Evolutionary conservation across 1,139 yeast genomes (phyloP).

Genomic region (Geotrichum siamense): DNA sequence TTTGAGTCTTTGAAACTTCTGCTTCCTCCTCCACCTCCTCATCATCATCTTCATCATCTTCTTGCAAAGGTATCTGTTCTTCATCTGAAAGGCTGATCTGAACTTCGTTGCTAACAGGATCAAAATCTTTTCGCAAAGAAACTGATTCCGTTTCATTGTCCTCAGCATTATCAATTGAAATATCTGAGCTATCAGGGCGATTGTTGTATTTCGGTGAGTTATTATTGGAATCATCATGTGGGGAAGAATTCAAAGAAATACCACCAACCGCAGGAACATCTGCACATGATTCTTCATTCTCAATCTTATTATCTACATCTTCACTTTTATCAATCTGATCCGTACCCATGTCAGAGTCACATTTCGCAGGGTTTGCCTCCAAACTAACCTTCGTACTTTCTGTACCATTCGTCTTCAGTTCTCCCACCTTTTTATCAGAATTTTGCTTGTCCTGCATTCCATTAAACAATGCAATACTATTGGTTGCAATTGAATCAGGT

Average conservation of each 20-base stretch:
- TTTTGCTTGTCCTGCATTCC: neutral
- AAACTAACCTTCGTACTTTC: neutral
- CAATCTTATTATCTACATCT: neutral
- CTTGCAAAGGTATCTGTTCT: too few species aligned
- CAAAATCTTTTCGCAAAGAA: neutral
- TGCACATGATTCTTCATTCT: neutral
- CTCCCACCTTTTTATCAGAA: neutral
- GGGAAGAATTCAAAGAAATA: constrained; percentile 10
- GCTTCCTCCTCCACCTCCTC: neutral
- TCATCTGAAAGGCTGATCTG: too few species aligned
- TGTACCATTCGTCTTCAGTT: neutral
- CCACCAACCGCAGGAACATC: constrained; percentile 11
- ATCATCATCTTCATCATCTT: constrained; percentile 3
- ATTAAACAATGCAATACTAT: neutral
- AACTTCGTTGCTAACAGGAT: neutral
- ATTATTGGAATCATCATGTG: neutral
- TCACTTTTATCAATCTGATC: neutral
- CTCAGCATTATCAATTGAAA: constrained; percentile 1
- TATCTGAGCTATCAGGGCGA: neutral
- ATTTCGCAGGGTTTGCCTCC: neutral
- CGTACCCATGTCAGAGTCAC: neutral
- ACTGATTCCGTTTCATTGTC: neutral
- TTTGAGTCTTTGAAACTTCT: neutral
- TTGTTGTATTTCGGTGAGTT: too few species aligned
- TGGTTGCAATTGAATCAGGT: constrained; percentile 14